phyloP scores from a whole-genome alignment of 2,329 filamentous ascomycete species.

The Hypoxylon sp. region DNA sequence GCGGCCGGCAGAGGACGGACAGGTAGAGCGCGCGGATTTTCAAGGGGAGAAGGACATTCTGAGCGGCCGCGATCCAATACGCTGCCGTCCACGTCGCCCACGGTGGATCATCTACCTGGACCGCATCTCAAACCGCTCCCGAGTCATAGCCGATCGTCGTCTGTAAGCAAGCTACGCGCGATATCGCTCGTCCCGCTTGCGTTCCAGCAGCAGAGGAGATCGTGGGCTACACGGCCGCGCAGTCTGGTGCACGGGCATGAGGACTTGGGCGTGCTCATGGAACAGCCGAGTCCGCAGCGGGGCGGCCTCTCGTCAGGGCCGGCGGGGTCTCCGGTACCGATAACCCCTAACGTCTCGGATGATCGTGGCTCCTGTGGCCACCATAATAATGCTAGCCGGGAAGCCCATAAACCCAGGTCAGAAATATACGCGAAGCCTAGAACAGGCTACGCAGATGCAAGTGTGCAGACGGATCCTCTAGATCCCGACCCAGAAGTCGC shows the following conservation, averaged over 20 bases:
- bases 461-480: conserved; percentile 48
- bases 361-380: conserved; percentile 22
- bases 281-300: conserved; percentile 42
- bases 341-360: background rate
- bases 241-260: conserved; percentile 40
- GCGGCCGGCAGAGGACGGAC: conserved; percentile 31
- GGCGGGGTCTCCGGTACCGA: conserved; percentile 4
- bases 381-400: conserved; percentile 12
- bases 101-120: conserved; percentile 22
- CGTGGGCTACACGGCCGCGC: conserved; percentile 42
- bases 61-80: conserved; percentile 47
- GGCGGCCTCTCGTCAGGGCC: background rate
- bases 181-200: conserved; percentile 37
- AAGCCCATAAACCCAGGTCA: background rate
- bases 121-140: conserved; percentile 18
- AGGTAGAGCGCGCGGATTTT: conserved; percentile 23
- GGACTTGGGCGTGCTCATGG: conserved; percentile 43
- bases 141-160: conserved; percentile 36
- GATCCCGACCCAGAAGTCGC: conserved; percentile 17
- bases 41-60: background rate
- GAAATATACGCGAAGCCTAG: conserved; percentile 11
- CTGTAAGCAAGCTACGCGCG: conserved; percentile 38
- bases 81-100: conserved; percentile 38
- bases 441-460: conserved; percentile 45
- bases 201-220: conserved; percentile 34